Base-by-base conservation (phyloP, 768 basidiomycete species). In the Dictyophora rubrovolvata region DNA sequence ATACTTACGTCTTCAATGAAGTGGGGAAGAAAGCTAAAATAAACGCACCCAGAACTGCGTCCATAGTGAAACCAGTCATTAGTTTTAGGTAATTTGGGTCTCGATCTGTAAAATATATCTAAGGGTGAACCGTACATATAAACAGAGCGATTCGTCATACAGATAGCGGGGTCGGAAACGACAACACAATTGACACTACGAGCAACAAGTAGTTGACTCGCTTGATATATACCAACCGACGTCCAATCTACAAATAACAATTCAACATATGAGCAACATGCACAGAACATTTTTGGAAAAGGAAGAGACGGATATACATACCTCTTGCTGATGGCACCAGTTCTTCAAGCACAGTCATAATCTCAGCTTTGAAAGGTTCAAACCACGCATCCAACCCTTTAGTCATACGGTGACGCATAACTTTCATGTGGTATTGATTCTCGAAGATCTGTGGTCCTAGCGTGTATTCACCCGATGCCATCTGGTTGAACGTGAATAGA, bases 141-240 rank as follows among this genome's bases (percentile, higher is more conserved):
- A 55, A 23, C 20, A 65, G 53, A 37, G 52, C 46, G 36, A 37
- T 14, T n/a, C n/a, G n/a, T n/a, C 42, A 12, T 71, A 53, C 57
- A 78, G 77, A 80, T 14, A 77, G 60, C 1, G 78, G 77, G 4
- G 74, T 73, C 62, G 0, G 77, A 78, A 48, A 81, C 74, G 58
- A 79, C 76, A 8, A 76, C 58, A 1, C 78, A 69, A 60, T 76
- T 77, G 63, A 68, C 73, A 16, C 72, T 69, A 22, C 76, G 64
- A 54, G 66, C 69, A 11, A 77, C 70, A 22, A 77, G 69, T 42
- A 71, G 58, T 66, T 68, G 69, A 28, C 71, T 64, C 1, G 69
- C 11, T 12, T 42, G 48, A 21, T 12, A 21, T 21, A 23, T 22
- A 11, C 21, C 20, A 20, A 47, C 46, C 11, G 9, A 12, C 16